phyloP scores from a whole-genome alignment of 1,284 basidiomycete species.

The Meira miltonrushii region DNA sequence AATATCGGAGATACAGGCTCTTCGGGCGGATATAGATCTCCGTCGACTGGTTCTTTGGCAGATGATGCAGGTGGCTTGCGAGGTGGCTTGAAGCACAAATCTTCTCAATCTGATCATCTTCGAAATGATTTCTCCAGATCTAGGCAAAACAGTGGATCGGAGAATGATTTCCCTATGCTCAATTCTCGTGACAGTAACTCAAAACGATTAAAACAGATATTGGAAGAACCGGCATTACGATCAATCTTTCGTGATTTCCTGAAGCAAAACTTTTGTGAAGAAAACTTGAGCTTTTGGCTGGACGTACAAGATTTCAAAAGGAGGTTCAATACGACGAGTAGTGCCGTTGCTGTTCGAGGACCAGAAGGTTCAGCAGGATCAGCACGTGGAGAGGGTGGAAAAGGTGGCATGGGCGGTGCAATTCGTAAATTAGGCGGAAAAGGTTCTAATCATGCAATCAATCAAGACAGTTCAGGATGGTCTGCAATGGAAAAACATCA shows the following conservation, averaged over 20 bases:
- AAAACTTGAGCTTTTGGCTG: slow-evolving; percentile 94
- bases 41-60: background rate
- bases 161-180: slow-evolving; percentile 34
- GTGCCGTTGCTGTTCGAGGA: slow-evolving; percentile 65
- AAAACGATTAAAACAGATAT: slow-evolving; percentile 81
- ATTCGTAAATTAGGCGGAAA: slow-evolving; percentile 46
- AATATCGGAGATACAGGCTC: background rate
- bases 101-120: slow-evolving; percentile 71
- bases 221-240: slow-evolving; percentile 85
- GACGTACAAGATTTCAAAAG: slow-evolving; percentile 96
- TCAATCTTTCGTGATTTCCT: slow-evolving; percentile 90
- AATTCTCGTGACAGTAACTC: slow-evolving; percentile 68
- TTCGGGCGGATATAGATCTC: background rate
- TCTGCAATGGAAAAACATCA: slow-evolving; percentile 90
- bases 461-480: slow-evolving; percentile 22
- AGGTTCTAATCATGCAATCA: background rate
- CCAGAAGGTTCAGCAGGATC: slow-evolving; percentile 11
- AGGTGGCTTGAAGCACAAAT: slow-evolving; percentile 63
- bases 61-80: background rate
- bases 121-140: slow-evolving; percentile 58
- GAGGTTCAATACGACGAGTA: slow-evolving; percentile 89
- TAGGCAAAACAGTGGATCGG: slow-evolving; percentile 12
- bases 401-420: slow-evolving; percentile 57
- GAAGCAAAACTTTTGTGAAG: slow-evolving; percentile 90
- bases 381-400: slow-evolving; percentile 42